Evolutionary conservation across 176 grass and related monocot species (phyloP).

Genomic region (Zizania latifolia): DNA sequence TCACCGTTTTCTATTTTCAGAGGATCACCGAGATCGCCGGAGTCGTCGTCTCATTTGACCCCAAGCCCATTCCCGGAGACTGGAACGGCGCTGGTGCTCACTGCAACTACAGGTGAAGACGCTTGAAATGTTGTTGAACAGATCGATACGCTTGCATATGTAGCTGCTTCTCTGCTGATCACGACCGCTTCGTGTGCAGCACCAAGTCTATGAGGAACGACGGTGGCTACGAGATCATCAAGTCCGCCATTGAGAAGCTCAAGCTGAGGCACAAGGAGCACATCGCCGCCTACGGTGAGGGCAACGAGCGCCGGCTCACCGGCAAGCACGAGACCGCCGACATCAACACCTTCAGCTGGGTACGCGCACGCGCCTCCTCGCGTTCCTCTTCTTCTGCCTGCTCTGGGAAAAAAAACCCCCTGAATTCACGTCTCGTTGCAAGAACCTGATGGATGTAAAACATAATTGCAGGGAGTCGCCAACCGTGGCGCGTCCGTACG

Average conservation of each 20-base stretch:
- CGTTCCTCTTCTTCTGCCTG: background rate
- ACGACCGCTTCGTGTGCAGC: constrained; percentile 26
- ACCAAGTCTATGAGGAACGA: constrained; percentile 95
- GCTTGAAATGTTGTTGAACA: background rate
- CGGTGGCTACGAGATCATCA: constrained; percentile 78
- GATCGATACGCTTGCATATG: background rate
- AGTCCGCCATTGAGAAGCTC: constrained; percentile 76
- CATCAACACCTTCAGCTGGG: constrained; percentile 96
- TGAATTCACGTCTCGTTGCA: background rate
- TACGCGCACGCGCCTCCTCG: constrained; percentile 30
- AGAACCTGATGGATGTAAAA: background rate
- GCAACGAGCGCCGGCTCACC: constrained; percentile 92
- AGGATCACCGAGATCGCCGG: constrained; percentile 97
- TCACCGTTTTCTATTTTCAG: constrained; percentile 26
- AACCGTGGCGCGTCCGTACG: constrained; percentile 93
- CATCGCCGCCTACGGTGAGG: constrained; percentile 89
- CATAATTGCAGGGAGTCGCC: constrained; percentile 61
- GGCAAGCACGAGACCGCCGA: constrained; percentile 92
- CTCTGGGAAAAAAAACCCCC: too few species aligned
- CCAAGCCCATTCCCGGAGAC: constrained; percentile 93
- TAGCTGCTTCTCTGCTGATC: background rate
- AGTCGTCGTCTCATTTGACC: constrained; percentile 82
- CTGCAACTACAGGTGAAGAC: constrained; percentile 79
- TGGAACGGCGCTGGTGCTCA: constrained; percentile 99
- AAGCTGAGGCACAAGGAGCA: constrained; percentile 71